Evolutionary conservation across 495 filamentous ascomycete genomes (phyloP).

Genomic region (Schizothecium vesticola): DNA sequence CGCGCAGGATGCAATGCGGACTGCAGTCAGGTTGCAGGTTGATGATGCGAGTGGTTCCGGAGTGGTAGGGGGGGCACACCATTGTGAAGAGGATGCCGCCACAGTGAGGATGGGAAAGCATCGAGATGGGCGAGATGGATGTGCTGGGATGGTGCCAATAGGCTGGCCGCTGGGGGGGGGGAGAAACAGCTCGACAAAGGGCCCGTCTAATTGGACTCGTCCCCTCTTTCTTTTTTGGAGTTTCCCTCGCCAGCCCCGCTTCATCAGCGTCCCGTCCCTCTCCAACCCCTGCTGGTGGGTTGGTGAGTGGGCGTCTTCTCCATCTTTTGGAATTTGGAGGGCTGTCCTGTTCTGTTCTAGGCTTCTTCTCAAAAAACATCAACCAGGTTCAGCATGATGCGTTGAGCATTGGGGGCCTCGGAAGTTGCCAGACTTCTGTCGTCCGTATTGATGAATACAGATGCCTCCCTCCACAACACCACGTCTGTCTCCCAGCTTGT

Average conservation of each 20-base stretch:
- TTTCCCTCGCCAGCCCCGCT: background rate
- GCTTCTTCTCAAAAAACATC: background rate
- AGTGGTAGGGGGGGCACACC: background rate
- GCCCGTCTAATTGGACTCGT: background rate
- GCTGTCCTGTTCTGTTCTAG: background rate
- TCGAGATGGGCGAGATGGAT: background rate
- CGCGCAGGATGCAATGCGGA: background rate
- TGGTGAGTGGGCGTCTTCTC: background rate
- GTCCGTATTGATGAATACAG: background rate
- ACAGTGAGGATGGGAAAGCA: background rate
- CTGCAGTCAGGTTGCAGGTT: background rate
- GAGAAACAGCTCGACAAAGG: background rate
- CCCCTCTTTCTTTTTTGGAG: background rate
- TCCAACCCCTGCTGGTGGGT: background rate
- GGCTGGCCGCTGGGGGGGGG: background rate
- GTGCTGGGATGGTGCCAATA: background rate
- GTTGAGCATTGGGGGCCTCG: background rate
- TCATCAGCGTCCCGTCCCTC: background rate
- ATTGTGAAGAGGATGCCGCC: background rate
- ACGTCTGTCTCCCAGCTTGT: background rate
- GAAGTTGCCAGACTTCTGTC: background rate
- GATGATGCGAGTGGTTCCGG: background rate
- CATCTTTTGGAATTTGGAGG: background rate
- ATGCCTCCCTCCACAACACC: background rate
- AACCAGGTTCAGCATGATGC: background rate